phyloP scores from a whole-genome alignment of 805 yeast species.

The Schwanniomyces occidentalis region DNA sequence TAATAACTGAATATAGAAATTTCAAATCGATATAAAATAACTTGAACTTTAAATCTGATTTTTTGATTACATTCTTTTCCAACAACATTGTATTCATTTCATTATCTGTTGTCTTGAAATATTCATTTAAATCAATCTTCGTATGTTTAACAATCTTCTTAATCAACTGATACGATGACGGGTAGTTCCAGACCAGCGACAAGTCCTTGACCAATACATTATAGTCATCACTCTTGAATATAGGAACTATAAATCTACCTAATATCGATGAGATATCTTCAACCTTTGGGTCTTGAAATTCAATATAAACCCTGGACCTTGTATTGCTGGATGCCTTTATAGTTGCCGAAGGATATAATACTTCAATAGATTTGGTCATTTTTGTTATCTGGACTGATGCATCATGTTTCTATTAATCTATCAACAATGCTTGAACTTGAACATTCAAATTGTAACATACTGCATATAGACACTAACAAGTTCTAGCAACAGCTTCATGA shows the following conservation, averaged over 20 bases:
- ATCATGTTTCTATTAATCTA: too few species aligned
- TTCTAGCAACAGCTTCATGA: too few species aligned
- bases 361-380: constrained; percentile 1
- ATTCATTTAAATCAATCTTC: constrained; percentile 15
- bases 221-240: constrained; percentile 14
- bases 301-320: constrained; percentile 1
- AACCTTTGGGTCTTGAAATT: constrained; percentile 4
- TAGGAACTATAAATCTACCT: constrained; percentile 12
- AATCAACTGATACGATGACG: constrained; percentile 44
- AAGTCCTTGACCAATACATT: constrained; percentile 33
- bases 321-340: neutral
- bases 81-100: constrained; percentile 24
- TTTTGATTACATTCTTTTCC: constrained; percentile 17
- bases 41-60: constrained; percentile 14
- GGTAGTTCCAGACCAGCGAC: constrained; percentile 37
- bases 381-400: too few species aligned
- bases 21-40: constrained; percentile 29
- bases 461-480: too few species aligned
- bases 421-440: too few species aligned
- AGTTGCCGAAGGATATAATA: neutral
- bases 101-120: constrained; percentile 15
- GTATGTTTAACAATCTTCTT: constrained; percentile 23
- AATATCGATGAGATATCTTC: constrained; percentile 3
- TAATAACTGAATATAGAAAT: constrained; percentile 19
- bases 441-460: too few species aligned